phyloP scores from a whole-genome alignment of 2,329 filamentous ascomycete species.

The Cladosporium phlei region DNA sequence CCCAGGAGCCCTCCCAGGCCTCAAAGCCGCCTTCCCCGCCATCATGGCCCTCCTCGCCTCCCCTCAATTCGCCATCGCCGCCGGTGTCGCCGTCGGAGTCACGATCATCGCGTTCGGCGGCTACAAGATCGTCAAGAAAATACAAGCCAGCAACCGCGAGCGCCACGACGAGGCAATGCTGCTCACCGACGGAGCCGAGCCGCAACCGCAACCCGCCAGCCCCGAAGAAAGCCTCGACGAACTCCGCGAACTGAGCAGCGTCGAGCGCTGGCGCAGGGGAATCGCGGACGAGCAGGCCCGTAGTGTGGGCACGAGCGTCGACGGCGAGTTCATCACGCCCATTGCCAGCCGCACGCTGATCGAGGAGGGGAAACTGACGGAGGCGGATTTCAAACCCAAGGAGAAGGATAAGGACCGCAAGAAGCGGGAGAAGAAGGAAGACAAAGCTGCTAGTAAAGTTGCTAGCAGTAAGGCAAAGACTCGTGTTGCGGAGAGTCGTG shows the following conservation, averaged over 20 bases:
- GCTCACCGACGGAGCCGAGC: conserved; percentile 18
- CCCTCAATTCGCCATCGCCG: conserved; percentile 91
- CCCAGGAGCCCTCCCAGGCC: conserved; percentile 66
- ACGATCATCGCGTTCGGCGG: conserved; percentile 94
- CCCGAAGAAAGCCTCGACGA: conserved; percentile 46
- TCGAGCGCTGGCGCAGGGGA: conserved; percentile 60
- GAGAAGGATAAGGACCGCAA: conserved; percentile 30
- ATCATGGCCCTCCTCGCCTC: conserved; percentile 82
- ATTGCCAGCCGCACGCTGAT: conserved; percentile 45
- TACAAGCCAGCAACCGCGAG: conserved; percentile 47
- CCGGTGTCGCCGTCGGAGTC: conserved; percentile 82
- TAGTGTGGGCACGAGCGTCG: conserved; percentile 56
- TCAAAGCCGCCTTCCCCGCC: conserved; percentile 78
- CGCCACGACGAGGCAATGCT: conserved; percentile 22
- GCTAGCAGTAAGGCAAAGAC: too few relatives aligned
- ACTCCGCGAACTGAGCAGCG: conserved; percentile 52
- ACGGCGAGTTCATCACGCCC: conserved; percentile 62
- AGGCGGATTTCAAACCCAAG: conserved; percentile 41
- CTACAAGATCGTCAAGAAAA: conserved; percentile 93
- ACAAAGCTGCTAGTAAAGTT: too few relatives aligned
- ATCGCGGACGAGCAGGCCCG: conserved; percentile 54
- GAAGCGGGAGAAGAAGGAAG: conserved; percentile 17
- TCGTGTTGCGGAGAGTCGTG: too few relatives aligned
- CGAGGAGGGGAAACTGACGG: conserved; percentile 43
- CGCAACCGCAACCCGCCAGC: conserved; percentile 14